Evolutionary conservation across 2,329 filamentous ascomycete genomes (phyloP).

Genomic region (Clarireedia paspali): DNA sequence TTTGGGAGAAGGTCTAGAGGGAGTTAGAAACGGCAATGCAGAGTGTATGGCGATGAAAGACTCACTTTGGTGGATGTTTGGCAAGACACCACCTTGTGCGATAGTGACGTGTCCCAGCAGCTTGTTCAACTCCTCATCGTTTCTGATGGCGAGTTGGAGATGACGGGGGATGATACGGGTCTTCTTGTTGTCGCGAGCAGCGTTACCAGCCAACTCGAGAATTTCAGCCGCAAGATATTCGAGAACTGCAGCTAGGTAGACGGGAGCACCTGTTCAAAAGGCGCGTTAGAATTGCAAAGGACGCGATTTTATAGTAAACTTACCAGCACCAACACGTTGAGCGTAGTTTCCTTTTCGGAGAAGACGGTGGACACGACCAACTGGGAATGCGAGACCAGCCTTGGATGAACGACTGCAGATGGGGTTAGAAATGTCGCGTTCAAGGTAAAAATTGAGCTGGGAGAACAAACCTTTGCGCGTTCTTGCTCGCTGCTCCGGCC

Average conservation of each 20-base stretch:
- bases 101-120: conserved; percentile 93
- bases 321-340: conserved; percentile 95
- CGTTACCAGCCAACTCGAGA: conserved; percentile 96
- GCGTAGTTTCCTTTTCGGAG: conserved; percentile 99
- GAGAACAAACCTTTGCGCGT: conserved; percentile 90
- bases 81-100: conserved; percentile 92
- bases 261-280: conserved; percentile 58
- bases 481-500: conserved; percentile 75
- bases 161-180: conserved; percentile 99
- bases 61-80: conserved; percentile 96
- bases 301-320: conserved; percentile 26
- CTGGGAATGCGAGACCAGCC: conserved; percentile 97
- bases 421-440: conserved; percentile 9
- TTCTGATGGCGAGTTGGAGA: conserved; percentile 97
- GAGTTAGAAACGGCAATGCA: conserved; percentile 18
- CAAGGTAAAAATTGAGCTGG: conserved; percentile 5
- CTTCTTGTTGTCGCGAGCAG: conserved; percentile 99
- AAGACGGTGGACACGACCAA: conserved; percentile 98
- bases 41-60: conserved; percentile 22
- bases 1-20: conserved; percentile 89
- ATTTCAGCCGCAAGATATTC: conserved; percentile 99
- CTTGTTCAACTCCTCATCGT: conserved; percentile 99
- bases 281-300: conserved; percentile 20
- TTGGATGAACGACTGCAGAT: conserved; percentile 83
- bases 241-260: conserved; percentile 94